Evolutionary conservation across 352 stramenopile genomes (phyloP), one percentile per base, ranked within the genome.

Genomic region (Globisporangium iwayamae): DNA sequence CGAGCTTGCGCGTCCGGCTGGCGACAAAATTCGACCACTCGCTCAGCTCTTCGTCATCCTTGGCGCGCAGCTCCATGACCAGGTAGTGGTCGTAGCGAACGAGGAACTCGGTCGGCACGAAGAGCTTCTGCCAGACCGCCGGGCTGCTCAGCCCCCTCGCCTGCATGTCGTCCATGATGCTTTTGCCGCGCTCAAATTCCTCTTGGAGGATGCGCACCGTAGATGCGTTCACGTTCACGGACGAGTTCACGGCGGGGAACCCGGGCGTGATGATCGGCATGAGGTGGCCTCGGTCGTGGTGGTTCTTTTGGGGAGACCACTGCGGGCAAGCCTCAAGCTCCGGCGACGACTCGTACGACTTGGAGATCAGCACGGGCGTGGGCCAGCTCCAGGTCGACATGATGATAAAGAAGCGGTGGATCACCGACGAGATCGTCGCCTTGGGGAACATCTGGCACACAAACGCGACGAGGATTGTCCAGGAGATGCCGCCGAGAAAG

Each of bases 181-280:
- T 56, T 56, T 91, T 88, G 48, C 81, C 87, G 11, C 85, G 84
- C 3, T 71, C 72, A 58, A 94, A 86, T 63, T 96, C 87, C 45
- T 92, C 83, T 9, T 81, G 73, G 14, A 96, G 62, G 11, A 96
- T 87, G 16, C 71, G 71, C 30, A 93, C 62, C 11, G 87, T 94
- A 50, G 87, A 93, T 32, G 75, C 34, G 47, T 90, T 94, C 9
- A 96, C 87, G 60, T 94, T 94, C 22, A 92, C 83, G 1, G 85
- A 79, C 48, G 87, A 91, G 74, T 96, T 96, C 46, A 93, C 80
- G 4, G 83, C 76, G 7, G 87, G 85, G 60, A 89, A 96, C 20
- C 85, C 87, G 0, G 87, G 87, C 34, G 87, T 94, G 63, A 96
- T 88, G 63, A 96, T 94, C 41, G 85, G 87, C 87, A 96, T 94